Base-by-base conservation (phyloP, 1,284 basidiomycete species). In the Moniliophthora roreri region DNA sequence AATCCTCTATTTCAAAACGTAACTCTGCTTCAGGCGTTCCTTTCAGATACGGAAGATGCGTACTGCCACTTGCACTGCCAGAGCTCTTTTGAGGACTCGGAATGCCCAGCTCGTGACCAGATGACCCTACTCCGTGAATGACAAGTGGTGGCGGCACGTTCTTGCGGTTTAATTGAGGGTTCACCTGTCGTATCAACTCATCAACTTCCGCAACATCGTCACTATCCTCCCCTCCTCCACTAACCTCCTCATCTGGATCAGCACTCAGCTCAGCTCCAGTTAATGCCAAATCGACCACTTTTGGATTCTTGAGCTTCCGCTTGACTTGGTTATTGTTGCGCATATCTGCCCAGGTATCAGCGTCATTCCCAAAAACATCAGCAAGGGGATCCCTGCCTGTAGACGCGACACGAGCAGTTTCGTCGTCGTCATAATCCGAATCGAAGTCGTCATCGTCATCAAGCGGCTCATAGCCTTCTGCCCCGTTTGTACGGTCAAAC, bases 321-420 rank as follows among this genome's bases (percentile, higher is more conserved):
- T 52, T 48, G 54, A 53, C 60, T 54, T 46, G 61, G 56, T 65
- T 64, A 39, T 53, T 66, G 42, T 61, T 66, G 50, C 71, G 80
- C 47, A 87, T 72, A 50, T 80, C 79, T 53, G 73, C 72, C 84
- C 85, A 86, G 3, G 79, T 77, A 58, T 85, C 79, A 57, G 71
- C 79, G 66, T 87, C 85, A 24, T 76, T 75, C 45, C 84, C 84
- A 64, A 75, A 76, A 4, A 76, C 66, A 52, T 73, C 71, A n/a
- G 60, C 67, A 40, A 75, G 59, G 35, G 65, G 69, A 60, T 76
- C 71, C 62, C 64, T 64, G 53, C 64, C 63, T 46, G 64, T 61
- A 46, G 68, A 62, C 51, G 62, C 54, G 42, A 72, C 68, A 26
- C 65, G 65, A 23, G 70, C 67, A 4, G 69, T 72, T 20, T 63